Base-by-base conservation (phyloP, 257 asterid species). In the Penstemon barbatus region DNA sequence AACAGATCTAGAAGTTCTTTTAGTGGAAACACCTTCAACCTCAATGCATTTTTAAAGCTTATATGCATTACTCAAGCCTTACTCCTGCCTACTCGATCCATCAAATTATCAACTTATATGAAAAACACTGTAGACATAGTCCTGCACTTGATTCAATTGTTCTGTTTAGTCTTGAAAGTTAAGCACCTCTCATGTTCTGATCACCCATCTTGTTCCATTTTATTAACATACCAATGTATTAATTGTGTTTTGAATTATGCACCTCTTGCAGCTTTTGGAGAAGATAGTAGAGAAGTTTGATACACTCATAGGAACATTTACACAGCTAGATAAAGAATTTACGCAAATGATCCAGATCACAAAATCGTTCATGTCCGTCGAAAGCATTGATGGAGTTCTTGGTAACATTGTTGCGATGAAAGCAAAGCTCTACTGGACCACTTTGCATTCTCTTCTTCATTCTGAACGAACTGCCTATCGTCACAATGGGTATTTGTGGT, bases 391-490 rank as follows among this genome's bases (percentile, higher is more conserved):
- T 68, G 81, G 76, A 76, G 84, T 78, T 78, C 79, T 72, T 56
- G 86, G 81, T 38, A 88, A 76, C 63, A 66, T 78, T 52, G 69
- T 80, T 66, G 77, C 87, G 53, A 78, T 80, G 86, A 83, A 86
- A 49, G 84, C 87, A 61, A 87, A 89, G 79, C 86, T 84, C 57
- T 82, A 85, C 45, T 91, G 98, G 98, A 85, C 97, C 75, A 94
- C 91, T 69, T 85, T 94, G 70, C 99, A 94, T 81, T 94, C 99
- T 79, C 95, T 94, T 80, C 96, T 94, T 69, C 99, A 91, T 80
- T 94, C 99, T 65, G 93, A 89, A 73, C 80, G 96, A 69, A 58
- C 59, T 41, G 81, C 81, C 68, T 84, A 87, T 78, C 97, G 98
- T 19, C 99, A 89, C 81, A 88, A 94, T 80, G 98, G 99, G 40